Conservation (phyloP, 805 yeast genomes). For the Candida odintsovae region DNA sequence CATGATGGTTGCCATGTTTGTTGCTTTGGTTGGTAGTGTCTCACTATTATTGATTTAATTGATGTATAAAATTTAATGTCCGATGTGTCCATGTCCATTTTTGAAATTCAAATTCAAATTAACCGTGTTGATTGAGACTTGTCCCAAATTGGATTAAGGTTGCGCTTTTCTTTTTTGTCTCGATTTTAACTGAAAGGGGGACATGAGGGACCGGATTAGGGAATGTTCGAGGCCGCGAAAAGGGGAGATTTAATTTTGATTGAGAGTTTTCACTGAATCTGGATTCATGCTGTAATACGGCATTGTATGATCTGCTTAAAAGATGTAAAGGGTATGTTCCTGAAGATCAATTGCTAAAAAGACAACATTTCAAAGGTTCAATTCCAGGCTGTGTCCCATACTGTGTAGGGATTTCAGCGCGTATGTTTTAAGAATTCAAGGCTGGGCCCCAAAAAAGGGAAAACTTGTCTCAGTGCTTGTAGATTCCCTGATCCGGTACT, state of each 20-base stretch:
- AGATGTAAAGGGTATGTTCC: background rate
- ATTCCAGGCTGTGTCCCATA: background rate
- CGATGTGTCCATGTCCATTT: background rate
- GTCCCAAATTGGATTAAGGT: background rate
- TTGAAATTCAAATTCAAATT: too few species aligned
- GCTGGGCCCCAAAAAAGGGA: too few species aligned
- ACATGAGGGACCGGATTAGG: background rate
- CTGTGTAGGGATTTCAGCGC: too few species aligned
- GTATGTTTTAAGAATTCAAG: too few species aligned
- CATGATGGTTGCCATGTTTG: constrained; percentile 15
- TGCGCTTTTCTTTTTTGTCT: background rate
- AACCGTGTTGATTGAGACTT: background rate
- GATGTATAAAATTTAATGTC: background rate
- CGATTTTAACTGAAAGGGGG: background rate
- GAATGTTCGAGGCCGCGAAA: background rate
- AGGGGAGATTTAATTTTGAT: background rate
- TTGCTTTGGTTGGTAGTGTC: constrained; percentile 32
- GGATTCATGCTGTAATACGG: background rate
- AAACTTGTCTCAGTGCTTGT: too few species aligned
- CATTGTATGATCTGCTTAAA: too few species aligned
- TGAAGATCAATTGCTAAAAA: background rate
- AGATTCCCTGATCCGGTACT: too few species aligned
- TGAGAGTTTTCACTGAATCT: background rate
- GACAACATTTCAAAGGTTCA: too few species aligned
- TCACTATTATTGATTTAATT: constrained; percentile 30